A percentile compares a stretch with the other conserved stretches of the same genome.
These are phyloP conservation scores for Blastomyces parvus DNA, from an alignment of 2,329 filamentous ascomycete species.

Conservation along the genomic window DNA sequence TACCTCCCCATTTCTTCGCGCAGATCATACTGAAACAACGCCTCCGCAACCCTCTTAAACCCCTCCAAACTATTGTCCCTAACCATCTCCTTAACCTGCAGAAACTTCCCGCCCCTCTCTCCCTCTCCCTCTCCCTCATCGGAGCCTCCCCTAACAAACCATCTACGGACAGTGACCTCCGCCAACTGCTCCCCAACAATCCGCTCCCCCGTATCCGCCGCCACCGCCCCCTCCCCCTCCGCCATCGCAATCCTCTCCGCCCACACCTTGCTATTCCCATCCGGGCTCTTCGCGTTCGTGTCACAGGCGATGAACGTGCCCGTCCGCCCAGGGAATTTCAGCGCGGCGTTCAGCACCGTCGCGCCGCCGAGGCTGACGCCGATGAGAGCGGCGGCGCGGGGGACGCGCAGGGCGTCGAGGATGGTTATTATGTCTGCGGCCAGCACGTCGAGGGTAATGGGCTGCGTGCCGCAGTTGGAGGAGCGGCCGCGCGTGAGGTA, in stretches of 20 bases:
- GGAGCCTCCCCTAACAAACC: slow-evolving; percentile 59
- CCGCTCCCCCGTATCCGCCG: slow-evolving; percentile 33
- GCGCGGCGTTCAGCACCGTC: slow-evolving; percentile 62
- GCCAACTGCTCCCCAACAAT: slow-evolving; percentile 58
- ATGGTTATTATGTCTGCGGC: slow-evolving; percentile 48
- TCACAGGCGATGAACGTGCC: slow-evolving; percentile 62
- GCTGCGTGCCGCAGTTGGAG: slow-evolving; percentile 28
- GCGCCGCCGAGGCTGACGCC: slow-evolving; percentile 77
- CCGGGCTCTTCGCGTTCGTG: slow-evolving; percentile 63
- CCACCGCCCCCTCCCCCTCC: slow-evolving; percentile 41
- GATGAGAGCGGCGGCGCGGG: slow-evolving; percentile 55
- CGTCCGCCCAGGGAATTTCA: slow-evolving; percentile 54
- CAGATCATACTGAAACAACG: slow-evolving; percentile 45
- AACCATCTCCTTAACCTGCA: slow-evolving; percentile 59
- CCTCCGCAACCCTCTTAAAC: slow-evolving; percentile 72
- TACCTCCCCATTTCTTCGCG: slow-evolving; percentile 32
- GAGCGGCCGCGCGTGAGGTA: slow-evolving; percentile 67
- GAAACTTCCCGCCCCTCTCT: slow-evolving; percentile 44
- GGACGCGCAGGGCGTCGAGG: slow-evolving; percentile 59
- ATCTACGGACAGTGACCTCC: slow-evolving; percentile 60
- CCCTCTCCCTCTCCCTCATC: slow-evolving; percentile 33
- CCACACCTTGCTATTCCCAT: slow-evolving; percentile 70
- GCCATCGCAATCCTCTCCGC: slow-evolving; percentile 62
- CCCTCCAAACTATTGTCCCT: slow-evolving; percentile 58
- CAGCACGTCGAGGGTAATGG: slow-evolving; percentile 36